phyloP scores from a whole-genome alignment of 164 flowering plant genomes.

The Stephania japonica region DNA sequence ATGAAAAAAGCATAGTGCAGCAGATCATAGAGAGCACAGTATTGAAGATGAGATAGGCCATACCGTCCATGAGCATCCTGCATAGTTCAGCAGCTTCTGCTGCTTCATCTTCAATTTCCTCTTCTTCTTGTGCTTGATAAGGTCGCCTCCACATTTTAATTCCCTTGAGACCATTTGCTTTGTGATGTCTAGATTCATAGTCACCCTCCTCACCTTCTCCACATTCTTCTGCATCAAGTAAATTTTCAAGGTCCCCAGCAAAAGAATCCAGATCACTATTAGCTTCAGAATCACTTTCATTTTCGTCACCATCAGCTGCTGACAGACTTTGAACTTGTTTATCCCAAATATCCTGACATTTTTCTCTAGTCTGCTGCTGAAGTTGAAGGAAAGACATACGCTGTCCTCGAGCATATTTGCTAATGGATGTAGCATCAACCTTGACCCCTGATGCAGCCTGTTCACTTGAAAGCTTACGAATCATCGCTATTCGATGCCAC shows the following conservation, averaged over 20 bases:
- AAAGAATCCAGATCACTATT: constrained; percentile 97
- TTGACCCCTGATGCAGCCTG: constrained; percentile 91
- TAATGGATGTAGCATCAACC: constrained; percentile 79
- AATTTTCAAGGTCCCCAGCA: constrained; percentile 96
- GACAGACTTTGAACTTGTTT: constrained; percentile 76
- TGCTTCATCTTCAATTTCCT: constrained; percentile 94
- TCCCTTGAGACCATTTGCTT: constrained; percentile 67
- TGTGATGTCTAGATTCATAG: constrained; percentile 48
- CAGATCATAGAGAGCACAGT: no score
- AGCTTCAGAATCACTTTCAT: constrained; percentile 87
- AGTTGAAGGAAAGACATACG: constrained; percentile 97
- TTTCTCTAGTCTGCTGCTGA: constrained; percentile 95
- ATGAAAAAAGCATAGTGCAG: background rate
- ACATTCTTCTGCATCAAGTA: constrained; percentile 93
- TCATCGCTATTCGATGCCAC: constrained; percentile 98
- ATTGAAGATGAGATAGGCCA: constrained; percentile 8
- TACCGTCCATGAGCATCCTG: constrained; percentile 97
- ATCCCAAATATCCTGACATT: constrained; percentile 99
- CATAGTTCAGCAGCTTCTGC: constrained; percentile 96
- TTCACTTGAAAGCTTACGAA: constrained; percentile 95
- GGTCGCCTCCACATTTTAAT: constrained; percentile 85
- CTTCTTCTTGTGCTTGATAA: constrained; percentile 66
- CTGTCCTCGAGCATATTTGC: constrained; percentile 96
- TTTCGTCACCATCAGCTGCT: constrained; percentile 70
- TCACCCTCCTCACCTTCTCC: constrained; percentile 69